Evolutionary conservation across 208 protist genomes (phyloP), one percentile per base, ranked within the genome.

Genomic region (Leishmania guyanensis): DNA sequence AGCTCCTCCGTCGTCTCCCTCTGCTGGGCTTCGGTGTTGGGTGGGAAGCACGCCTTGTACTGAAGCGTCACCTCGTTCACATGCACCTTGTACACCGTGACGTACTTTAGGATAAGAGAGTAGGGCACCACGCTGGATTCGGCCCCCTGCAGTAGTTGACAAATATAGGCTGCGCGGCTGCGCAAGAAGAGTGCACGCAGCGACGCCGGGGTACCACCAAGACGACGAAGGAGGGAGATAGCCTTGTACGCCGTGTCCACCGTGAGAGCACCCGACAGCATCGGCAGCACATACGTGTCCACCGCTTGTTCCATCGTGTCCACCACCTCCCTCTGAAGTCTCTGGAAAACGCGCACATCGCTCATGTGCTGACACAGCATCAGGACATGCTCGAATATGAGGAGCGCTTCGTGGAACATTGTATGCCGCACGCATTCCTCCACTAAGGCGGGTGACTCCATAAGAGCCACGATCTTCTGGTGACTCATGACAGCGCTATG

Each of bases 401-500:
- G 83, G 0, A 94, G 73, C 50, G 92, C 92, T 87, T 97, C 92
- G 78, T 92, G 88, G 82, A 94, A 96, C 92, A 97, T 92, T 33
- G 91, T 90, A 54, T 87, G 87, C 3, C 80, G 79, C 58, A 96
- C 84, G 82, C 92, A 96, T 39, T 95, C 92, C 46, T 88, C 83
- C 65, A 96, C 84, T 12, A 95, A 71, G 14, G 74, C 64, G 1
- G 94, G 94, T 0, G 91, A 88, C 81, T 97, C 94, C 69, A 94
- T 84, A 66, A 97, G 82, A 3, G 87, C 87, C n/a, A 93, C 75
- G 16, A 97, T 78, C 68, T 93, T 88, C 75, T 91, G 88, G 78
- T 96, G 88, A 51, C 90, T 88, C 66, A 86, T 72, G 29, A 91
- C 80, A 10, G 92, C 90, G 62, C 81, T 76, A 64, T 83, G 79